These are phyloP conservation scores for Colletotrichum sp. DNA, from an alignment of 2,329 filamentous ascomycete species.

Conservation along the genomic window DNA sequence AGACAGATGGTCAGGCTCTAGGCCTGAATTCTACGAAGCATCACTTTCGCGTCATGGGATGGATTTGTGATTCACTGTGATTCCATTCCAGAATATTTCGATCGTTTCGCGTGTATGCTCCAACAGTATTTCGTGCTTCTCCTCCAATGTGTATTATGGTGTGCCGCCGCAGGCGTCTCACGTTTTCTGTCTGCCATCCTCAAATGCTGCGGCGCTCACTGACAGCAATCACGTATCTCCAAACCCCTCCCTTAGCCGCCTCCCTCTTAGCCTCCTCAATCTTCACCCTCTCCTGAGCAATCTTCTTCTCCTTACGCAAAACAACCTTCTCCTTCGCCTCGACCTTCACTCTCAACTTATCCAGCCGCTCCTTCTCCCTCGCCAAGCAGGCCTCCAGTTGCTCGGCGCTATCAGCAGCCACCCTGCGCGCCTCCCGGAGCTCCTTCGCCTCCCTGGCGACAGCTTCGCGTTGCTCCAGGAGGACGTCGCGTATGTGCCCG, in stretches of 20 bases:
- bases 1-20: not conserved
- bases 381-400: not conserved
- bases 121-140: not conserved
- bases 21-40: not conserved
- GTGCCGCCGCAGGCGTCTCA: not conserved
- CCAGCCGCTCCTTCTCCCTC: not conserved
- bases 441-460: not conserved
- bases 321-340: not conserved
- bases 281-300: not conserved
- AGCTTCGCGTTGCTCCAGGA: fast-evolving
- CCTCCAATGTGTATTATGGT: not conserved
- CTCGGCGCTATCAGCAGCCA: not conserved
- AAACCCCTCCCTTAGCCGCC: not conserved
- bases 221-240: not conserved
- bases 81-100: fast-evolving
- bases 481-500: not conserved
- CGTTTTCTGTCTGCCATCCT: not conserved
- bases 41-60: not conserved
- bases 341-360: not conserved
- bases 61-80: not conserved
- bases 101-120: not conserved
- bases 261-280: not conserved
- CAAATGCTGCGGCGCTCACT: not conserved
- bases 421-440: not conserved
- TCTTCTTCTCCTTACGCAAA: not conserved